Base-by-base conservation (phyloP, 805 yeast genomes). In the Geotrichum ghanense region DNA sequence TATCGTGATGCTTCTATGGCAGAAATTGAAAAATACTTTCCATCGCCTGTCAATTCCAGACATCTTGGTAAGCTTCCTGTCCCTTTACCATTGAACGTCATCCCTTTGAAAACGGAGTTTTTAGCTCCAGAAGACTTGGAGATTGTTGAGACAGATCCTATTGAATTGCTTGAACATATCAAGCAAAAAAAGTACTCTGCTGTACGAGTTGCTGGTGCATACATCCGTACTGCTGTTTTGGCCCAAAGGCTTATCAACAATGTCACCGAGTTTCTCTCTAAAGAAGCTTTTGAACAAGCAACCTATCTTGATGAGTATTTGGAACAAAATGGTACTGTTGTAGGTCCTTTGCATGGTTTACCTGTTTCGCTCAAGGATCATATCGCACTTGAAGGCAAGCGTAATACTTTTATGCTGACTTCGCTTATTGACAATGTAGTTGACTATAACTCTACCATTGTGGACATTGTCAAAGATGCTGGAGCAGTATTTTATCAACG, bases 341-440 rank as follows among this genome's bases (percentile, higher is more conserved):
- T 74, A 31, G 88, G 87, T 39, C 83, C 85, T 9, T 63, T 81
- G 48, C 87, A 81, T 54, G 87, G 87, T 40, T 64, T 81, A 35
- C 87, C 87, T 16, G 61, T 81, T 40, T 79, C 86, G 0, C 63
- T 81, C 40, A 81, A 81, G 56, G 87, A 81, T 57, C 86, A 79
- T 57, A 72, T 76, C 59, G 68, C 71, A 48, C 73, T 68, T 55
- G 69, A 66, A 46, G 81, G 74, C 23, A 73, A 68, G 50, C 69
- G 73, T 53, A 77, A 82, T 19, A 75, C 75, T 50, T 84, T 78
- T 31, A 76, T 79, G 9, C 78, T 74, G 61, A 59, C 34, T n/a
- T 12, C 12, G 14, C 12, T 12, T 12, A 26, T 78, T 41, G 73
- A 71, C 45, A 67, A 73, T 53, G 62, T 76, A 17, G 67, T 79